These are phyloP conservation scores for Alternaria panax DNA, from an alignment of 2,329 filamentous ascomycete species.

Conservation along the genomic window DNA sequence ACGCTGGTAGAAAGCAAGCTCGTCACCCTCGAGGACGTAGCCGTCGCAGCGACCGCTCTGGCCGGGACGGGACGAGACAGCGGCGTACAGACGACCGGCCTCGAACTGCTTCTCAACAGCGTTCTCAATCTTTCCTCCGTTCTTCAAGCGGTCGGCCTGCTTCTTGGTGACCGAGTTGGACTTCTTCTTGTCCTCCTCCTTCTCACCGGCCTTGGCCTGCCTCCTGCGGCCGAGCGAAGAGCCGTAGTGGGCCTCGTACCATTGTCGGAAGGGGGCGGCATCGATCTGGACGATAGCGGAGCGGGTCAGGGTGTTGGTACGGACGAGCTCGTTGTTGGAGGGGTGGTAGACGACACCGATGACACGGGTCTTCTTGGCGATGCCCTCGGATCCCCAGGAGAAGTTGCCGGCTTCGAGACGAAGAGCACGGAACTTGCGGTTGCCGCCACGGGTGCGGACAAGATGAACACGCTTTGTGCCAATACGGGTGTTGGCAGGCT, in stretches of 20 bases:
- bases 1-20: slow-evolving; percentile 99
- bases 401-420: slow-evolving; percentile 99
- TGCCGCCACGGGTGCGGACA: slow-evolving; percentile 96
- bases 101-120: slow-evolving; percentile 99
- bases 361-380: slow-evolving; percentile 98
- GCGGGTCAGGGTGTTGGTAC: slow-evolving; percentile 99
- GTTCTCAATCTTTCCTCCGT: slow-evolving; percentile 88
- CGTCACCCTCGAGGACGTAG: slow-evolving; percentile 98
- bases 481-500: slow-evolving; percentile 99
- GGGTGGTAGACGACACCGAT: slow-evolving; percentile 99
- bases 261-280: slow-evolving; percentile 98
- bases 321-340: slow-evolving; percentile 99
- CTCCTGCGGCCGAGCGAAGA: slow-evolving; percentile 85
- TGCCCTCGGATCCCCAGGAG: slow-evolving; percentile 97
- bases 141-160: slow-evolving; percentile 85
- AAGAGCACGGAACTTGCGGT: slow-evolving; percentile 99
- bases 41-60: slow-evolving; percentile 97
- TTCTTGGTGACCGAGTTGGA: slow-evolving; percentile 95
- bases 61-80: slow-evolving; percentile 90
- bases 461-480: slow-evolving; percentile 95
- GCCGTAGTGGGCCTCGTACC: slow-evolving; percentile 99
- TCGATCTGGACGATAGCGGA: slow-evolving; percentile 98
- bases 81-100: slow-evolving; percentile 95
- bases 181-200: slow-evolving; percentile 90
- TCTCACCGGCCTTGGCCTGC: slow-evolving; percentile 79